phyloP scores from a whole-genome alignment of 371 early-diverging fungal genomes.

The Mycotypha africana region DNA sequence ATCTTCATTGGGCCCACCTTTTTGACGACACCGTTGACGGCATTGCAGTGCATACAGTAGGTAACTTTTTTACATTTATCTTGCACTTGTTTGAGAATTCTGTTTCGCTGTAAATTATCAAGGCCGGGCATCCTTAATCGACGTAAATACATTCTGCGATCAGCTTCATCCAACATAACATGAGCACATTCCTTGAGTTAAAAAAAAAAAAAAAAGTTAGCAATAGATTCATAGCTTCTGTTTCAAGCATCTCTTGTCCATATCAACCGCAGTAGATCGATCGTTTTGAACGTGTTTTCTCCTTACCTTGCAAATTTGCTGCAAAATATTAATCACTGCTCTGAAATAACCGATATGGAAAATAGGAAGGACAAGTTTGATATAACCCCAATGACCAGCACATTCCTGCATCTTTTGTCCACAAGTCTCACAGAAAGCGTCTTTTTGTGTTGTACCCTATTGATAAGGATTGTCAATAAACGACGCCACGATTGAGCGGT shows the following conservation, averaged over 20 bases:
- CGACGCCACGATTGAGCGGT: too few relatives aligned
- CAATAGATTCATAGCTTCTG: too few relatives aligned
- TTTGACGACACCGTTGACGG: conserved; percentile 89
- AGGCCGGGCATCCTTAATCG: conserved; percentile 74
- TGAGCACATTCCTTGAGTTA: conserved; percentile 69
- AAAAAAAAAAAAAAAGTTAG: not conserved
- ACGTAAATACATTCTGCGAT: conserved; percentile 65
- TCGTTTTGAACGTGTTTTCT: not conserved
- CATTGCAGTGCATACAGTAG: conserved; percentile 85
- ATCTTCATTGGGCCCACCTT: conserved; percentile 96
- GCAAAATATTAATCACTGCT: conserved; percentile 83
- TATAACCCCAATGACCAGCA: conserved; percentile 98
- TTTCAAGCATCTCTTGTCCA: too few relatives aligned
- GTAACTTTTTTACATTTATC: conserved; percentile 86
- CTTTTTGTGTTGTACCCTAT: conserved; percentile 89
- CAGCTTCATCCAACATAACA: conserved; percentile 83
- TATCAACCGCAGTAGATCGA: too few relatives aligned
- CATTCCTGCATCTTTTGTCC: conserved; percentile 88
- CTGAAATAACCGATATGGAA: conserved; percentile 98
- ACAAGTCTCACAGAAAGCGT: conserved; percentile 89
- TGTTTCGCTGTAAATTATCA: conserved; percentile 76
- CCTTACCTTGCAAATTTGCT: conserved; percentile 95
- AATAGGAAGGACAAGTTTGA: conserved; percentile 93
- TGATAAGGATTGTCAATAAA: not conserved
- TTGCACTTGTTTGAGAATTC: conserved; percentile 80